Percentiles rank a stretch among this genome's conserved stretches.
Evolutionary conservation across 768 basidiomycete genomes (phyloP).

Genomic region (Neoboletus magnificus): DNA sequence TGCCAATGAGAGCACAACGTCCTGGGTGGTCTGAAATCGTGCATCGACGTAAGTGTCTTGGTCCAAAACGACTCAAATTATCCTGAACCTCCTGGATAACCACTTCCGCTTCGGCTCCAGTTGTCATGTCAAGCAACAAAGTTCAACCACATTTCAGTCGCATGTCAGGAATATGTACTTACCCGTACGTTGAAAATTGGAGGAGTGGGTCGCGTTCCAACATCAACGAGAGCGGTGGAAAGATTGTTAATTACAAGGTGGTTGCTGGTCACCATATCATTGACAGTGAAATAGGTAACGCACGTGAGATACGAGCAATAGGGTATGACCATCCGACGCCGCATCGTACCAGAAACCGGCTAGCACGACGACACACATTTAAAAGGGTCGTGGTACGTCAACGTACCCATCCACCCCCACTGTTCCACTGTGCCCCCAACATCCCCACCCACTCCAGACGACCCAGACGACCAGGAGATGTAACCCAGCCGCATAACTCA

Average conservation of each 20-base stretch:
- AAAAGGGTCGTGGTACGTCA: not conserved
- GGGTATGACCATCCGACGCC: not conserved
- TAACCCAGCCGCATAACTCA: slow-evolving; percentile 77
- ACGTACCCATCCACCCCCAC: not conserved
- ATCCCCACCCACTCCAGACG: slow-evolving; percentile 56
- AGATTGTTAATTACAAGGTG: not conserved
- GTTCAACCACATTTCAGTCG: too few relatives aligned
- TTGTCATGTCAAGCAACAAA: too few relatives aligned
- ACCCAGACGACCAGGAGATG: slow-evolving; percentile 83
- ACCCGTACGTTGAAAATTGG: too few relatives aligned
- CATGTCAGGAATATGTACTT: too few relatives aligned
- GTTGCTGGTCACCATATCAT: not conserved
- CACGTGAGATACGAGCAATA: not conserved
- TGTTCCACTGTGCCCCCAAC: slow-evolving; percentile 47
- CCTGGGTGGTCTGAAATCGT: too few relatives aligned
- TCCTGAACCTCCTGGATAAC: too few relatives aligned
- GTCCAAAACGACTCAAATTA: too few relatives aligned
- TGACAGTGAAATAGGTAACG: not conserved
- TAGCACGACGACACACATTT: too few relatives aligned
- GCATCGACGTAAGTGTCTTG: too few relatives aligned
- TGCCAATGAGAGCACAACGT: too few relatives aligned
- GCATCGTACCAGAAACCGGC: not conserved
- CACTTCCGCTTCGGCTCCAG: too few relatives aligned
- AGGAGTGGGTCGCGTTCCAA: not conserved
- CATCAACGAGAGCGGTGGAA: not conserved